phyloP scores from a whole-genome alignment of 345 rosid genomes.

The thale cress (Arabidopsis thaliana) region DNA sequence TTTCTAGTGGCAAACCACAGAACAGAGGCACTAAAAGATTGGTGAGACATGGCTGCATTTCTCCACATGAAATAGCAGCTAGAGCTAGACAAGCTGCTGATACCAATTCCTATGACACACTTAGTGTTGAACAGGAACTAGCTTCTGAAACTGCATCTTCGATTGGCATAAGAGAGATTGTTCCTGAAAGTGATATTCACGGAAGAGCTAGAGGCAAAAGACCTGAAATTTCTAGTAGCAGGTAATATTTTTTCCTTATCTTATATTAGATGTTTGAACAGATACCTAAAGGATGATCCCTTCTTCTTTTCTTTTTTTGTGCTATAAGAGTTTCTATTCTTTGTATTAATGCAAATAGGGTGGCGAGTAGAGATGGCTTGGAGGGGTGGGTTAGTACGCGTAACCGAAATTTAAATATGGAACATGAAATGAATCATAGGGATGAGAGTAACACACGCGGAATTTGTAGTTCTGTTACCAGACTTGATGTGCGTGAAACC shows the following conservation, averaged over 20 bases:
- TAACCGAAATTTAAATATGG: slow-evolving; percentile 40
- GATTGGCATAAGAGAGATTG: slow-evolving; percentile 51
- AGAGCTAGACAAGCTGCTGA: slow-evolving; percentile 55
- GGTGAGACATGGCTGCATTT: slow-evolving; percentile 91
- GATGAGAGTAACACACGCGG: slow-evolving; percentile 37
- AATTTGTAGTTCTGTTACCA: slow-evolving; percentile 40
- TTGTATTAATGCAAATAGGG: slow-evolving; percentile 40
- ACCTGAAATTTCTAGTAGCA: slow-evolving; percentile 46
- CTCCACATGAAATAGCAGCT: slow-evolving; percentile 67
- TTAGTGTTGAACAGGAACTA: slow-evolving; percentile 34
- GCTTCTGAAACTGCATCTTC: slow-evolving; percentile 43
- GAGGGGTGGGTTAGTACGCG: slow-evolving; percentile 71
- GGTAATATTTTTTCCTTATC: slow-evolving; percentile 48
- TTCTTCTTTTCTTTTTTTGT: slow-evolving; percentile 32
- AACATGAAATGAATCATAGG: slow-evolving; percentile 38
- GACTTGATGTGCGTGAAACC: slow-evolving; percentile 32
- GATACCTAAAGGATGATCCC: neutral
- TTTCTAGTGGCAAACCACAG: slow-evolving; percentile 46
- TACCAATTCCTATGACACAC: slow-evolving; percentile 30
- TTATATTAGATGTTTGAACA: neutral
- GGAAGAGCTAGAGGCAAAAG: slow-evolving; percentile 60
- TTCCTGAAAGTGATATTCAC: slow-evolving; percentile 50
- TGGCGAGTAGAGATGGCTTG: slow-evolving; percentile 39
- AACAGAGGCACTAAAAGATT: slow-evolving; percentile 61
- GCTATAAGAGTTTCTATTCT: slow-evolving; percentile 33